These are phyloP conservation scores for Esteya vermicola DNA, from an alignment of 2,329 filamentous ascomycete species.

Conservation along the genomic window DNA sequence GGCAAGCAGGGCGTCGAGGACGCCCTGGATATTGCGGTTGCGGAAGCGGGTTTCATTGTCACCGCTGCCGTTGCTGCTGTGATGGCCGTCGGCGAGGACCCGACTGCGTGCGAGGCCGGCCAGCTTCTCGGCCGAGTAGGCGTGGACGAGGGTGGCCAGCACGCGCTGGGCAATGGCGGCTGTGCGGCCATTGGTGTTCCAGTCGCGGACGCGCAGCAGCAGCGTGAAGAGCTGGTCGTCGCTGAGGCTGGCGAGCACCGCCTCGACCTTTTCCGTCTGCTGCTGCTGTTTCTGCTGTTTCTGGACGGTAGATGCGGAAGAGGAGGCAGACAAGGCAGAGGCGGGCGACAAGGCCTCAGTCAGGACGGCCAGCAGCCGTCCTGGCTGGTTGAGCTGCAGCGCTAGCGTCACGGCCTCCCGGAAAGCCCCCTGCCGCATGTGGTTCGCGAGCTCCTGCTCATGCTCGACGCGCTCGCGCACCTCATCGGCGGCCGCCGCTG, in stretches of 20 bases:
- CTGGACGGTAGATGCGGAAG: constrained; percentile 21
- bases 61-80: constrained; percentile 11
- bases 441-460: constrained; percentile 87
- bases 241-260: constrained; percentile 64
- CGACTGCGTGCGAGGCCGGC: constrained; percentile 47
- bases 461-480: constrained; percentile 71
- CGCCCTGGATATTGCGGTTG: constrained; percentile 55
- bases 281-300: constrained; percentile 22
- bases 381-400: constrained; percentile 87
- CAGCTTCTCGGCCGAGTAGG: constrained; percentile 66
- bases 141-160: constrained; percentile 62
- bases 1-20: constrained; percentile 71
- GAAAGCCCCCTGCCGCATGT: constrained; percentile 77
- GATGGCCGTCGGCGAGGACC: constrained; percentile 19
- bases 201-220: constrained; percentile 73
- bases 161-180: constrained; percentile 76
- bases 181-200: constrained; percentile 92
- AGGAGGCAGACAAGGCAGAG: no score
- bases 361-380: constrained; percentile 71
- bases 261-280: constrained; percentile 78
- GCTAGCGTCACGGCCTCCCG: constrained; percentile 86
- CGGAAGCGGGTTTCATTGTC: no score
- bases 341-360: constrained; percentile 51
- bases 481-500: constrained; percentile 57
- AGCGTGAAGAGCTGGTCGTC: constrained; percentile 78